Base-by-base conservation (phyloP, 805 yeast genomes). In the Candida corydali region DNA sequence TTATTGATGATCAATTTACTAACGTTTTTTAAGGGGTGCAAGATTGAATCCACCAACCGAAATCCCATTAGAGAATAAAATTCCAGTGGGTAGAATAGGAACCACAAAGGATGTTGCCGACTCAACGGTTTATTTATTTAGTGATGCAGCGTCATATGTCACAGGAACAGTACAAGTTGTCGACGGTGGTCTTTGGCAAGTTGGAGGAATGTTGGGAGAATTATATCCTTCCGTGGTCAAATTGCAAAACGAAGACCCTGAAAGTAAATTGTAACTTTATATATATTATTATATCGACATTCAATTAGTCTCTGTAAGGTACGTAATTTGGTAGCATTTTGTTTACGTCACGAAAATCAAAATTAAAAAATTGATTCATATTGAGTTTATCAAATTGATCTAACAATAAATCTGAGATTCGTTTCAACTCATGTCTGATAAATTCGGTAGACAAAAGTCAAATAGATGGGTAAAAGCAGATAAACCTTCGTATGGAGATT, bases 101-200 rank as follows among this genome's bases (percentile, higher is more conserved):
- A 56, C 73, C 5, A 76, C 86, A 8, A 63, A 58, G 37, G 97
- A 91, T 55, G 85, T 89, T 51, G 96, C 97, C 11, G 81, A 88
- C 45, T 79, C 91, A 2, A 88, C 97, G 0, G 85, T 85, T 1
- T 89, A 66, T 55, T 64, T 91, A 49, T 84, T 89, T 50, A 84
- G 95, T 33, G 83, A 82, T 2, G 95, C 96, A 4, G 87, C 89
- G 5, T 48, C 65, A 4, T 89, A 79, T 56, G 71, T 89, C 20
- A 80, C 83, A 10, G 97, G 97, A 11, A 76, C 87, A 4, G 66
- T 80, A 11, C 70, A 77, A 26, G 82, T 86, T 12, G 96, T 91
- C 4, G 98, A 89, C 61, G 97, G 97, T 36, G 98, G 82, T 2
- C 70, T 76, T 40, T 88, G 97, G 96, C 95, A 86, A 54, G 65